Evolutionary conservation across 306 rosid genomes (phyloP).

Genomic region (Rosa persica): DNA sequence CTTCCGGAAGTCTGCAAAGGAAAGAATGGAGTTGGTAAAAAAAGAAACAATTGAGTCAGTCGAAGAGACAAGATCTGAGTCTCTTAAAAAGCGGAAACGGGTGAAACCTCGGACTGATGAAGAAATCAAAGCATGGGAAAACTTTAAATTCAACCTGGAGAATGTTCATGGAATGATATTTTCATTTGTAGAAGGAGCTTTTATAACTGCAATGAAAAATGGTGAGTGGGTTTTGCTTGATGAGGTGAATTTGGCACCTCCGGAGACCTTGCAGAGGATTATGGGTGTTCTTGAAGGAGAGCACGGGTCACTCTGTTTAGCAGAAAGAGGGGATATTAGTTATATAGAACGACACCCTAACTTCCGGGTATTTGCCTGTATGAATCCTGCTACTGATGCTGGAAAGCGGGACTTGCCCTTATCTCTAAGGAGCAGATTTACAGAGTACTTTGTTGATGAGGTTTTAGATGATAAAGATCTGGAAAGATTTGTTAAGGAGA

Average conservation of each 20-base stretch:
- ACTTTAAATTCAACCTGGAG: slow-evolving; percentile 52
- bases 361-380: slow-evolving; percentile 92
- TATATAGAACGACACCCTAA: slow-evolving; percentile 76
- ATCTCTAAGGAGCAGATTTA: slow-evolving; percentile 84
- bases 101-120: slow-evolving; percentile 58
- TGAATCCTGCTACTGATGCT: slow-evolving; percentile 99
- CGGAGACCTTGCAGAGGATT: slow-evolving; percentile 89
- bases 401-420: slow-evolving; percentile 93
- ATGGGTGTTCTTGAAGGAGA: slow-evolving; percentile 92
- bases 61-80: slow-evolving; percentile 33
- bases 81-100: slow-evolving; percentile 66
- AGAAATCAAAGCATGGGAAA: slow-evolving; percentile 61
- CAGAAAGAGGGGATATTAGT: slow-evolving; percentile 86
- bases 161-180: slow-evolving; percentile 66
- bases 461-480: slow-evolving; percentile 77
- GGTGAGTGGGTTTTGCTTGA: slow-evolving; percentile 98
- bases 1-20: slow-evolving; percentile 22
- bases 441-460: slow-evolving; percentile 89
- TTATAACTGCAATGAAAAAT: slow-evolving; percentile 76
- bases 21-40: background rate
- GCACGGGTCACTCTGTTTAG: slow-evolving; percentile 74
- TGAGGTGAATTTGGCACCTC: slow-evolving; percentile 98
- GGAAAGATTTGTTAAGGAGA: slow-evolving; percentile 52
- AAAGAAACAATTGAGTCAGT: slow-evolving; percentile 3
- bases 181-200: slow-evolving; percentile 95